A percentile compares a stretch with the other conserved stretches of the same genome.
Conservation (phyloP, 257 asterid genomes). For the Eustoma russellianum region DNA sequence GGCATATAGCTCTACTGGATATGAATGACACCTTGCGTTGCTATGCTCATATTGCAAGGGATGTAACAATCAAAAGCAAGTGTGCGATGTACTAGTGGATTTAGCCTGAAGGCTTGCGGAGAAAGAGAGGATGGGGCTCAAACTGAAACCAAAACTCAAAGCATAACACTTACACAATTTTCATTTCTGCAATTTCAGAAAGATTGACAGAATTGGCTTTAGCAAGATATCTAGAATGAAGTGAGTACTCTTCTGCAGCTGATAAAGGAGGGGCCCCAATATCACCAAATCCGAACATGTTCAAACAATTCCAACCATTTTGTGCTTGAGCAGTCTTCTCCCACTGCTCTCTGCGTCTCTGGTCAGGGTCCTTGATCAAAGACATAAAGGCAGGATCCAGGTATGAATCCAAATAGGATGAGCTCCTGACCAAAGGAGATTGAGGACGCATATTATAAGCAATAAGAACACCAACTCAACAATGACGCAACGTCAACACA, state of each 20-base stretch:
- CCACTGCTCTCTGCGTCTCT: slow-evolving; percentile 82
- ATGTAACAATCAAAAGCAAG: no score
- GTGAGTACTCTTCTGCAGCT: slow-evolving; percentile 88
- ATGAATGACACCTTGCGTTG: no score
- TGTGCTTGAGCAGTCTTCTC: slow-evolving; percentile 78
- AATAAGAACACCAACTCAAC: background rate
- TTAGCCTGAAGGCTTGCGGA: no score
- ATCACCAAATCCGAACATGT: slow-evolving; percentile 88
- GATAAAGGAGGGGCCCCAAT: slow-evolving; percentile 80
- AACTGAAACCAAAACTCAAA: slow-evolving; percentile 2
- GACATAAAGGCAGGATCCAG: slow-evolving; percentile 96
- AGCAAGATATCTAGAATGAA: slow-evolving; percentile 89
- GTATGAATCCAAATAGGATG: slow-evolving; percentile 72
- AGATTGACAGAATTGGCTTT: slow-evolving; percentile 87
- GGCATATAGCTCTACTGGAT: no score
- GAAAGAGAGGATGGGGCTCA: no score
- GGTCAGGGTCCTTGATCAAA: slow-evolving; percentile 81
- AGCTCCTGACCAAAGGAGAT: slow-evolving; percentile 37
- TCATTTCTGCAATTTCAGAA: slow-evolving; percentile 91
- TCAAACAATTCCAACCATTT: slow-evolving; percentile 54
- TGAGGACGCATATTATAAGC: background rate
- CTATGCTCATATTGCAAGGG: no score
- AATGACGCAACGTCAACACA: background rate
- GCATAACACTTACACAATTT: slow-evolving; percentile 63
- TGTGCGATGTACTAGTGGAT: no score